phyloP scores from a whole-genome alignment of 139 green algal species.

The Coelastrella sp. region DNA sequence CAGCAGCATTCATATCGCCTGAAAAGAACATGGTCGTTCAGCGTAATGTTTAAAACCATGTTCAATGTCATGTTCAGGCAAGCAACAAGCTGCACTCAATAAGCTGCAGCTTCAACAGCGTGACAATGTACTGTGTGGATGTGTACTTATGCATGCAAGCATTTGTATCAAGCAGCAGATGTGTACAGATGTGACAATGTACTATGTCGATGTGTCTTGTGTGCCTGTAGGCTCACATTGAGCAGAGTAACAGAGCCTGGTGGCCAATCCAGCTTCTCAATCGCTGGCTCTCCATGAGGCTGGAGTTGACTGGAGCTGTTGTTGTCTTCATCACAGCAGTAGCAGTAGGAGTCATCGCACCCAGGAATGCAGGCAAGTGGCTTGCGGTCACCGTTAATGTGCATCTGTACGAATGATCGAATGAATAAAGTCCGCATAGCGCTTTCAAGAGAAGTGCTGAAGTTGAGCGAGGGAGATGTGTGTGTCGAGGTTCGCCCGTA shows the following conservation, averaged over 20 bases:
- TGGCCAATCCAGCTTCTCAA: constrained; percentile 89
- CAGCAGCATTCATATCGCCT: too few relatives aligned
- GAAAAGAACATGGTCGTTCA: too few relatives aligned
- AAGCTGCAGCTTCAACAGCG: too few relatives aligned
- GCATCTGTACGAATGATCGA: neutral
- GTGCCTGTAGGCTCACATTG: constrained; percentile 56
- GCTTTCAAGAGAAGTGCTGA: too few relatives aligned
- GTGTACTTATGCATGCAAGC: neutral
- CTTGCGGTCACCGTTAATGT: neutral
- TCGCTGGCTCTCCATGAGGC: constrained; percentile 92
- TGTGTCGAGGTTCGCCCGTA: too few relatives aligned
- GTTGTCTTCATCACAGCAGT: constrained; percentile 70
- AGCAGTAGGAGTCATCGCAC: constrained; percentile 73
- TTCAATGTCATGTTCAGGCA: too few relatives aligned
- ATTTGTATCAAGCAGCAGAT: neutral
- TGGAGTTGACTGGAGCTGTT: constrained; percentile 91
- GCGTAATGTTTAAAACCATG: too few relatives aligned
- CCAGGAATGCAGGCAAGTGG: constrained; percentile 62
- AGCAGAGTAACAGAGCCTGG: constrained; percentile 77
- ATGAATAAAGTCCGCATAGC: too few relatives aligned
- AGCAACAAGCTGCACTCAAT: too few relatives aligned
- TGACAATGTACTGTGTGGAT: neutral
- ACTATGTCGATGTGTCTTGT: neutral
- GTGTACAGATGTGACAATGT: neutral
- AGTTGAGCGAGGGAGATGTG: too few relatives aligned